Conservation (phyloP, 2,329 filamentous ascomycete species). For the Talaromyces verruculosus region DNA sequence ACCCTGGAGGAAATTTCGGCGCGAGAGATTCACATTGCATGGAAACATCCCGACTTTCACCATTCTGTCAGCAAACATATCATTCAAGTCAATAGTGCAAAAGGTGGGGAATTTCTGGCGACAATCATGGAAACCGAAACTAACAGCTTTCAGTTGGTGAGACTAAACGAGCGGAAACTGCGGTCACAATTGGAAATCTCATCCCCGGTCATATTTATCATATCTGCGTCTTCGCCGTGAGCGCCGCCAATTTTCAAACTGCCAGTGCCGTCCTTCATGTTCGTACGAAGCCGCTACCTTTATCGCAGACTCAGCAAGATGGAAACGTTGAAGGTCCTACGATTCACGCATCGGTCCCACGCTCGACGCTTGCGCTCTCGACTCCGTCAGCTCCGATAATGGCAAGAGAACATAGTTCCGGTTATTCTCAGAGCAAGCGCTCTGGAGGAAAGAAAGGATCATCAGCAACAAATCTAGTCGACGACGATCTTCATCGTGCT, state of each 20-base stretch:
- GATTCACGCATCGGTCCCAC: slow-evolving; percentile 56
- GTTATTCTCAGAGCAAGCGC: slow-evolving; percentile 57
- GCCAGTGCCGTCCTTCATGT: slow-evolving; percentile 83
- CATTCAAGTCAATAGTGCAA: slow-evolving; percentile 89
- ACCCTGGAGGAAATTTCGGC: slow-evolving; percentile 86
- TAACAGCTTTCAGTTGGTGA: slow-evolving; percentile 66
- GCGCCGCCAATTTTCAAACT: slow-evolving; percentile 87
- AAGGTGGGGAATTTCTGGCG: slow-evolving; percentile 55
- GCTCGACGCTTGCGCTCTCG: slow-evolving; percentile 55
- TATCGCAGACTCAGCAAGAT: slow-evolving; percentile 39
- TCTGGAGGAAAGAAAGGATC: slow-evolving; percentile 74
- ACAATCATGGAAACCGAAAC: background rate
- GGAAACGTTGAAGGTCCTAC: slow-evolving; percentile 37
- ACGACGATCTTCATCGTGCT: slow-evolving; percentile 41
- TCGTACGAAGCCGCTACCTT: slow-evolving; percentile 63
- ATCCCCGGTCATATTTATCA: slow-evolving; percentile 89
- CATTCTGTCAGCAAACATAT: slow-evolving; percentile 79
- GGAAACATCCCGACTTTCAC: slow-evolving; percentile 71
- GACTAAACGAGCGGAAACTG: slow-evolving; percentile 74
- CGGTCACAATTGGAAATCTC: slow-evolving; percentile 87
- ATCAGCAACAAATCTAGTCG: slow-evolving; percentile 59
- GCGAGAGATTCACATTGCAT: slow-evolving; percentile 85
- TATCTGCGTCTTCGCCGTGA: slow-evolving; percentile 87
- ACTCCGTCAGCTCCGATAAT: slow-evolving; percentile 62
- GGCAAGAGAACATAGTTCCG: slow-evolving; percentile 64